Conservation (phyloP, 106 monocot species). For the Gastrodia elata region DNA sequence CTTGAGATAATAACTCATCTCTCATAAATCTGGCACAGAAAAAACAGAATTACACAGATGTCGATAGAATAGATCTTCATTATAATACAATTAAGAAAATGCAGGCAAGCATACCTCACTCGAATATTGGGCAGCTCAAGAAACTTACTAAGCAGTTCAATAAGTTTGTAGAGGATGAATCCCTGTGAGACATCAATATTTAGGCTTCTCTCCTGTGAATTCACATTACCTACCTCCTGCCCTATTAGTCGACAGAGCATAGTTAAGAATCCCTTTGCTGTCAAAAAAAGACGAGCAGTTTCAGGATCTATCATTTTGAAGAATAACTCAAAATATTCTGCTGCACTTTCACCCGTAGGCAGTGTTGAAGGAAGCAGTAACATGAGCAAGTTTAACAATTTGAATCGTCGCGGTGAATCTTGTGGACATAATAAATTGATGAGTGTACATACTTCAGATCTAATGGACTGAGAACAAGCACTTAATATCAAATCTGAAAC, state of each 20-base stretch:
- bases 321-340: slow-evolving; percentile 94
- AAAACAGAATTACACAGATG: neutral
- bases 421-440: slow-evolving; percentile 68
- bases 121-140: slow-evolving; percentile 91
- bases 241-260: slow-evolving; percentile 70
- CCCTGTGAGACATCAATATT: slow-evolving; percentile 97
- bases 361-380: slow-evolving; percentile 62
- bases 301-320: slow-evolving; percentile 75
- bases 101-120: slow-evolving; percentile 39
- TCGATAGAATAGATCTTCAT: neutral
- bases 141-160: slow-evolving; percentile 90
- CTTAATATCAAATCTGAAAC: slow-evolving; percentile 91
- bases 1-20: slow-evolving; percentile 70
- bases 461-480: slow-evolving; percentile 96
- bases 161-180: slow-evolving; percentile 93
- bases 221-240: slow-evolving; percentile 64
- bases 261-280: slow-evolving; percentile 67
- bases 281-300: slow-evolving; percentile 72
- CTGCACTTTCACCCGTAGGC: slow-evolving; percentile 87
- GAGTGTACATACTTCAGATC: slow-evolving; percentile 79
- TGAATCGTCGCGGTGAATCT: slow-evolving; percentile 62
- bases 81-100: neutral
- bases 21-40: slow-evolving; percentile 61
- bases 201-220: slow-evolving; percentile 86
- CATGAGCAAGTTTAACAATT: slow-evolving; percentile 80